Conservation (phyloP, 1,284 basidiomycete species). For the Dichomitus squalens region DNA sequence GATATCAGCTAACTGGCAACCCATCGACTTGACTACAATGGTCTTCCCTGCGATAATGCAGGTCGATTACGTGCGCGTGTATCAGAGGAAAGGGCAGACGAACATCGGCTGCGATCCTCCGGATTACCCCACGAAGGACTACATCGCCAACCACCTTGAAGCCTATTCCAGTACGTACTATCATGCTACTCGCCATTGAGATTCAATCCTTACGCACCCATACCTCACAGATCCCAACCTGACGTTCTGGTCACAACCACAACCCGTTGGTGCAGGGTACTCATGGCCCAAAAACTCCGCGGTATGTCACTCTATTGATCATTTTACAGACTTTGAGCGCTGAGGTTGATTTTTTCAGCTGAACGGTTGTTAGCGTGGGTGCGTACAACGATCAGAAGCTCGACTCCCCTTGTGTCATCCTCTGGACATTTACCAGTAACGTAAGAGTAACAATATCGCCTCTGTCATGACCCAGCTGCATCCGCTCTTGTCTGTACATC, state of each 20-base stretch:
- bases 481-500: slow-evolving; percentile 12
- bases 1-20: slow-evolving; percentile 50
- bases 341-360: slow-evolving; percentile 1
- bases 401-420: slow-evolving; percentile 11
- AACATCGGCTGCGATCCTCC: slow-evolving; percentile 61
- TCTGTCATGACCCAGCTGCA: slow-evolving; percentile 11
- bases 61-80: slow-evolving; percentile 67
- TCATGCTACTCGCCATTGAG: too few species aligned
- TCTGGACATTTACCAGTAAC: slow-evolving; percentile 19
- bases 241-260: slow-evolving; percentile 30
- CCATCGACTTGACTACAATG: slow-evolving; percentile 42
- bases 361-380: slow-evolving; percentile 18
- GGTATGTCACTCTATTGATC: slow-evolving; percentile 16
- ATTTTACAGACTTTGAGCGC: neutral
- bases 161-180: slow-evolving; percentile 36
- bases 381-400: slow-evolving; percentile 9
- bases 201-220: neutral
- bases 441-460: slow-evolving; percentile 25
- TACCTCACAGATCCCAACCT: slow-evolving; percentile 29
- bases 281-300: slow-evolving; percentile 35
- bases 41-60: slow-evolving; percentile 43
- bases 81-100: slow-evolving; percentile 45
- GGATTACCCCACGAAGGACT: slow-evolving; percentile 53
- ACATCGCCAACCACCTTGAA: slow-evolving; percentile 40
- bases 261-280: slow-evolving; percentile 30